Evolutionary conservation across 2,329 filamentous ascomycete species (phyloP), one percentile per base, ranked within the genome.

Genomic region (Leptosphaerulina australis): DNA sequence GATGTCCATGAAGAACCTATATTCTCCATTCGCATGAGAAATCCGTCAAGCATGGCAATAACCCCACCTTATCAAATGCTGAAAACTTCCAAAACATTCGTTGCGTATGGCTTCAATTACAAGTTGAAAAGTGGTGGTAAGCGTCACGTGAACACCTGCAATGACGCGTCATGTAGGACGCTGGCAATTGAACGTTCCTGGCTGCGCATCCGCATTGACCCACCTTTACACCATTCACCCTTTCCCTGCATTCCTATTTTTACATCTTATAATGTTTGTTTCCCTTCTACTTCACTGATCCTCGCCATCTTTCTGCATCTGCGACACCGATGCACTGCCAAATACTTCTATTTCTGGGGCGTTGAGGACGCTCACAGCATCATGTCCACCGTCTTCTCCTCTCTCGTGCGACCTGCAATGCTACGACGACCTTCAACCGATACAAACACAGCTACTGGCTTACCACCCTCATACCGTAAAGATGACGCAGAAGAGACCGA

Each of bases 401-500:
- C 69, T 25, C 64, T 72, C 37, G 60, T 69, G 31, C 64, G 70
- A 21, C 66, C 68, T 2, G 48, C 58, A 46, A 28, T 57, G 44
- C 33, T 59, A 11, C 58, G 53, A 28, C 56, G 59, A 7, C 50
- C 53, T 28, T 62, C 56, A 9, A 47, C 58, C 18, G 47, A 44
- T 17, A 28, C 43, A 4, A 46, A 47, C 14, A 49, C 39, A 51
- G 47, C 53, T 3, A 45, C 54, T 3, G 44, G 47, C 18, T 38
- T 43, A 24, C 45, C 35, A 20, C 44, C 39, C 5, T 36, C 49
- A 6, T 20, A 41, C 29, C 25, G 43, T 14, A 53, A 54, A 34
- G 46, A 58, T 51, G 59, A 56, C 22, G 43, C 55, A n/a, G 83
- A 86, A 52, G 76, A 81, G 26, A 81, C 83, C 29, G 82, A 90